These are phyloP conservation scores for Parafenestella ontariensis DNA, from an alignment of 2,329 filamentous ascomycete species.

Conservation along the genomic window DNA sequence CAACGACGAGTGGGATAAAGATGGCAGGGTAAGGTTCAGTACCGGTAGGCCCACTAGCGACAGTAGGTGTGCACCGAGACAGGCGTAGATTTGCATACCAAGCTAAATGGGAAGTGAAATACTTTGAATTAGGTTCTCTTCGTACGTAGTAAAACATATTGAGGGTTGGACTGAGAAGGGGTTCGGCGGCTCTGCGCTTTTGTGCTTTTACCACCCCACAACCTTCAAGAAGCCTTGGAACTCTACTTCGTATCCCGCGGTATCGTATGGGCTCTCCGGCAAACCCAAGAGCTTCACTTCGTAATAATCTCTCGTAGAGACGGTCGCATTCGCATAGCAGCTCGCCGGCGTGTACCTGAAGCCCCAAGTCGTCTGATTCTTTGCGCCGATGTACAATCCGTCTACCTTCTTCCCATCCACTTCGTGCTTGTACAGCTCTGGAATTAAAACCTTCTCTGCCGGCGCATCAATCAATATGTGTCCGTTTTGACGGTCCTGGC, in stretches of 20 bases:
- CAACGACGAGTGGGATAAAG: no score
- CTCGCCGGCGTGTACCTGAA: conserved; percentile 11
- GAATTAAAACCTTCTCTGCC: conserved; percentile 1
- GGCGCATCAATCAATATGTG: conserved; percentile 9
- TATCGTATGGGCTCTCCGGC: conserved; percentile 9
- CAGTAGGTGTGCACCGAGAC: no score
- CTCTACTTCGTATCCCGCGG: conserved; percentile 3
- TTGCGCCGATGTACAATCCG: conserved; percentile 13
- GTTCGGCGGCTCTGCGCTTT: no score
- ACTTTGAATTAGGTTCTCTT: no score
- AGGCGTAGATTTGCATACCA: no score
- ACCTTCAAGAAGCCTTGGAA: conserved; percentile 15
- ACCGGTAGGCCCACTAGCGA: no score
- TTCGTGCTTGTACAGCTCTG: conserved; percentile 15
- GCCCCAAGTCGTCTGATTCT: conserved; percentile 18
- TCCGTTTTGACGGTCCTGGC: conserved; percentile 11
- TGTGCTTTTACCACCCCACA: neutral
- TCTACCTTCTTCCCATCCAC: conserved; percentile 11
- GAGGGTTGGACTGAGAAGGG: no score
- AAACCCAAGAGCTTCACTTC: conserved; percentile 12
- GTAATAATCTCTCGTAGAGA: conserved; percentile 1
- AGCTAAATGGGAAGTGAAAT: no score
- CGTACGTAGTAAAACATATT: no score
- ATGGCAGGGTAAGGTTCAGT: no score
- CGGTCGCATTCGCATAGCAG: conserved; percentile 4